Conservation (phyloP, 2,329 filamentous ascomycete species). For the Gnomoniopsis smithogilvyi region DNA sequence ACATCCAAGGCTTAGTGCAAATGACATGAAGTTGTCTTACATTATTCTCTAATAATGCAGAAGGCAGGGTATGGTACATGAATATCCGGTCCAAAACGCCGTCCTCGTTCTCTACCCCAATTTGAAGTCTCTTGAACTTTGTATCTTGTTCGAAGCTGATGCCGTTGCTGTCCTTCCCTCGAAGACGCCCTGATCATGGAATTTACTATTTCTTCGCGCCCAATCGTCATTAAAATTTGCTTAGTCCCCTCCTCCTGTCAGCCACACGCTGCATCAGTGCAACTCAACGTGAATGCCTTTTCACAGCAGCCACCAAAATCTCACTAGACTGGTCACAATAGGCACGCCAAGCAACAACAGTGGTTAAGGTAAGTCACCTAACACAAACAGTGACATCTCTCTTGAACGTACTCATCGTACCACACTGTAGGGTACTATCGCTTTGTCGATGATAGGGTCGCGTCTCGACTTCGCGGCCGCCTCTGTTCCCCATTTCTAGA, state of each 20-base stretch:
- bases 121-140: not conserved
- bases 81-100: not conserved
- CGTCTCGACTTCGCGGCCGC: slow-evolving; percentile 49
- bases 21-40: too few species aligned
- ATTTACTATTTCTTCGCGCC: not conserved
- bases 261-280: too few species aligned
- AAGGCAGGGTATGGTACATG: not conserved
- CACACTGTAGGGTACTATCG: slow-evolving; percentile 57
- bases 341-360: not conserved
- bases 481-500: slow-evolving; percentile 66
- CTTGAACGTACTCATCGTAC: slow-evolving; percentile 17
- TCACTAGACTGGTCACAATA: not conserved
- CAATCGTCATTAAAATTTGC: too few species aligned
- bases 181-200: not conserved
- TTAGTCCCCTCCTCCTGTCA: not conserved
- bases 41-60: not conserved
- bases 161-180: not conserved
- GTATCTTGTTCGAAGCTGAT: not conserved
- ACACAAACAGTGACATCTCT: not conserved
- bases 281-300: not conserved
- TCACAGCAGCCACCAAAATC: not conserved
- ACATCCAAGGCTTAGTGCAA: too few species aligned
- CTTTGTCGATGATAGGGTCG: slow-evolving; percentile 59
- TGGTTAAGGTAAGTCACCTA: not conserved
- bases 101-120: not conserved